These are phyloP conservation scores for Stephanodiscus triporus DNA, from an alignment of 108 stramenopile species.

Conservation along the genomic window DNA sequence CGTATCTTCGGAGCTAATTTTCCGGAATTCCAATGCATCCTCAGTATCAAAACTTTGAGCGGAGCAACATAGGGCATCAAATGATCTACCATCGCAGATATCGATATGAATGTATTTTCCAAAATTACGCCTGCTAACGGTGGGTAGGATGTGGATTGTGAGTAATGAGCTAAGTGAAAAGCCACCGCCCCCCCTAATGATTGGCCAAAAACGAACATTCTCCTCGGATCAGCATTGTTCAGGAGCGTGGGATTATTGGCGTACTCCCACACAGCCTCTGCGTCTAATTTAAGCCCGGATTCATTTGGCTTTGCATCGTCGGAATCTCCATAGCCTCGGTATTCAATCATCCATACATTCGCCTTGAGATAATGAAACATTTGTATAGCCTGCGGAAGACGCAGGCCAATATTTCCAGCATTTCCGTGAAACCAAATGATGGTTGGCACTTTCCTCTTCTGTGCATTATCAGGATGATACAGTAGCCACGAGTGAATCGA, in stretches of 20 bases:
- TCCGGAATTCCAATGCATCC: conserved; percentile 84
- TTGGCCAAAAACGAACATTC: conserved; percentile 88
- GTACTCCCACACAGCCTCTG: conserved; percentile 72
- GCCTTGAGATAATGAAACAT: conserved; percentile 71
- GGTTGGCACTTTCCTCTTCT: conserved; percentile 62
- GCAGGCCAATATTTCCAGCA: conserved; percentile 96
- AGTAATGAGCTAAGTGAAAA: conserved; percentile 79
- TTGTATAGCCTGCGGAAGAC: conserved; percentile 85
- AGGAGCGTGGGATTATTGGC: conserved; percentile 28
- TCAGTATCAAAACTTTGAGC: conserved; percentile 81
- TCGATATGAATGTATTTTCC: conserved; percentile 95
- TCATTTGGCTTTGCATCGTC: conserved; percentile 70
- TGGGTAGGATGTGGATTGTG: conserved; percentile 46
- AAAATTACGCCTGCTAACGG: conserved; percentile 88
- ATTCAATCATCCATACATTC: conserved; percentile 92
- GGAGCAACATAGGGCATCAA: conserved; percentile 89
- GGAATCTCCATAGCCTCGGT: conserved; percentile 91
- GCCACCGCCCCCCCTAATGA: conserved; percentile 94
- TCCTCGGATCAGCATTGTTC: conserved; percentile 59
- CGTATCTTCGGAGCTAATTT: conserved; percentile 51
- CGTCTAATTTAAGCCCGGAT: conserved; percentile 85
- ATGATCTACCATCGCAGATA: conserved; percentile 93
- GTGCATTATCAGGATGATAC: conserved; percentile 54
- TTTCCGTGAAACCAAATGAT: conserved; percentile 97
- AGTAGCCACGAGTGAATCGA: conserved; percentile 87